A percentile compares a stretch with the other conserved stretches of the same genome.
These are phyloP conservation scores for Rossbeevera mucosa DNA, from an alignment of 768 basidiomycete genomes.

Conservation along the genomic window DNA sequence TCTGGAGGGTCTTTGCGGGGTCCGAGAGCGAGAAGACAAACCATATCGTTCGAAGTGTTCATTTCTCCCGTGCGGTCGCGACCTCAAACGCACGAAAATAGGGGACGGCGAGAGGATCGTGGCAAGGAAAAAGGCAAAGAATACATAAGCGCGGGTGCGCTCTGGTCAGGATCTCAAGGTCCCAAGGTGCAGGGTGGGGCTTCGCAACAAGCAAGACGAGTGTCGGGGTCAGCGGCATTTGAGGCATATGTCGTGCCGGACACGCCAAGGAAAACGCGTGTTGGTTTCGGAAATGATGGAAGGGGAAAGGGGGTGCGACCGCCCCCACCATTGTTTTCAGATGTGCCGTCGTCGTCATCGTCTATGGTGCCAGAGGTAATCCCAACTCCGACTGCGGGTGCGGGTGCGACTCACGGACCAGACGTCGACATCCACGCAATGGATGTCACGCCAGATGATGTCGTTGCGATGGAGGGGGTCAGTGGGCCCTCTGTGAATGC, in stretches of 20 bases:
- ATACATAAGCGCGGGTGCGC: background rate
- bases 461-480: background rate
- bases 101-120: background rate
- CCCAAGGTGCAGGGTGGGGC: background rate
- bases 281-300: background rate
- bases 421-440: background rate
- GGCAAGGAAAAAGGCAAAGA: background rate
- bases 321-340: background rate
- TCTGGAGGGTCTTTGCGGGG: background rate
- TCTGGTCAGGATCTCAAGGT: background rate
- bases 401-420: background rate
- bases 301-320: background rate
- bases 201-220: slow-evolving; percentile 4
- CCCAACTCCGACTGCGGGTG: background rate
- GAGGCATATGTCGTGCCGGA: slow-evolving; percentile 17
- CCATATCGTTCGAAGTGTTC: slow-evolving; percentile 15
- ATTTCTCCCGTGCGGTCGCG: slow-evolving; percentile 15
- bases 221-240: slow-evolving; percentile 14
- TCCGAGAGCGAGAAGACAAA: background rate
- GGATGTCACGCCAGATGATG: background rate
- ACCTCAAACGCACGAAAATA: background rate
- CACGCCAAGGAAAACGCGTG: background rate
- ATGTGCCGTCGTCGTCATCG: background rate
- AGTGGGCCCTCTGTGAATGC: background rate
- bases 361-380: background rate